Base-by-base conservation (phyloP, 2,329 filamentous ascomycete species). In the Cladorrhinum sp. region DNA sequence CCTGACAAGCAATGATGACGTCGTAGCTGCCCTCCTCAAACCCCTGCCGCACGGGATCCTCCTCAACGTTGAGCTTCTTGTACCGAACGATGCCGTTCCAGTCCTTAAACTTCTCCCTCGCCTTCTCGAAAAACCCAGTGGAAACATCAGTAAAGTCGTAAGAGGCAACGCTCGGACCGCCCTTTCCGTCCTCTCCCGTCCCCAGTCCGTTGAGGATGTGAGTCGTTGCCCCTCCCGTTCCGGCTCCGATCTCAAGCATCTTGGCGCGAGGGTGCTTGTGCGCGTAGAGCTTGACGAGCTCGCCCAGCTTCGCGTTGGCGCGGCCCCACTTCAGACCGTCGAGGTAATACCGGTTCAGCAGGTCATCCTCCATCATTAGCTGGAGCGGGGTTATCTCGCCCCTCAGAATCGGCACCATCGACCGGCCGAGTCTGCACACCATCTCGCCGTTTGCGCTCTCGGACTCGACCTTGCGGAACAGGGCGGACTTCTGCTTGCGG, bases 181-280 rank as follows among this genome's bases (percentile, higher is more conserved):
- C n/a, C 6, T 23, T 20, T 2, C 58, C 48, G 1, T 39, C 46
- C 3, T 59, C 46, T 16, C 18, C 49, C 3, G 28, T 60, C 28
- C 59, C 63, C 7, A 68, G 28, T 1, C 61, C 67, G 2, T 64
- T 50, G 2, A 80, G 63, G 3, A 80, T 65, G 1, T 58, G 54
- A 2, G 68, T 65, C 0, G 79, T 80, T 0, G 76, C 71, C 2
- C 73, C 73, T 0, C 77, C 79, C 0, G 75, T 79, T 0, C 79
- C 78, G 3, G 72, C 77, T 14, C 79, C 78, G 3, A 79, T 70
- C 63, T 74, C 72, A 4, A 82, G 63, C 24, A 81, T 72, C 28
- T 62, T 64, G 1, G 69, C 62, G 1, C 62, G 58, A 0, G 71
- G 69, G 36, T 69, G 54, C 61, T 69, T 68, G 52, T 69, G 63